Evolutionary conservation across 768 basidiomycete species (phyloP).

Genomic region (Suillus hirtellus): DNA sequence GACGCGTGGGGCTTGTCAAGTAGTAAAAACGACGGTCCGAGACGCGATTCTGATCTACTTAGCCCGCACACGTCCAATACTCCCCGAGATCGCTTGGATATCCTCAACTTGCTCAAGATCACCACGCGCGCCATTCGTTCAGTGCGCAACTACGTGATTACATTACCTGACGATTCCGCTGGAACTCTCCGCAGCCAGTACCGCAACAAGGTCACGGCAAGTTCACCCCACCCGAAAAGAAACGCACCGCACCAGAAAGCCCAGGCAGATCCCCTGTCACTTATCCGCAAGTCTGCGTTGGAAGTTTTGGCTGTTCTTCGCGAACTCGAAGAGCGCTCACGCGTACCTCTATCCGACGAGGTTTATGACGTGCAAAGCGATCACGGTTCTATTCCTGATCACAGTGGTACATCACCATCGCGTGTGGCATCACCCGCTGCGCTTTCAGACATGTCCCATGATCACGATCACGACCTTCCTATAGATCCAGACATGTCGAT

Average conservation of each 20-base stretch:
- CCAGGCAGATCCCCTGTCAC: slow-evolving; percentile 58
- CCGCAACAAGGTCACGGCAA: slow-evolving; percentile 48
- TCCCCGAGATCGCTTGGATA: slow-evolving; percentile 42
- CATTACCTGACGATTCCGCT: slow-evolving; percentile 74
- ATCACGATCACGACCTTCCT: slow-evolving; percentile 27
- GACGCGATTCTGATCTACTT: slow-evolving; percentile 22
- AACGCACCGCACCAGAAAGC: slow-evolving; percentile 33
- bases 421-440: slow-evolving; percentile 45
- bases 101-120: slow-evolving; percentile 70
- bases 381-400: slow-evolving; percentile 42
- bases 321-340: slow-evolving; percentile 74
- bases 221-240: slow-evolving; percentile 35
- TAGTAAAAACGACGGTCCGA: slow-evolving; percentile 11
- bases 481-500: slow-evolving; percentile 63
- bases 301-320: slow-evolving; percentile 82
- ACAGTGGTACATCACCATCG: slow-evolving; percentile 37
- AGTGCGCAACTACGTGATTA: slow-evolving; percentile 80
- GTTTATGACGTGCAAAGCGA: slow-evolving; percentile 84
- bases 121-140: slow-evolving; percentile 82
- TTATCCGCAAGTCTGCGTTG: slow-evolving; percentile 75
- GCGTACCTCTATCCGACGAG: slow-evolving; percentile 77
- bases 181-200: slow-evolving; percentile 58
- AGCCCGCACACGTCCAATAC: slow-evolving; percentile 19
- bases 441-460: slow-evolving; percentile 39
- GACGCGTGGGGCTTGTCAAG: slow-evolving; percentile 56